Evolutionary conservation across 352 stramenopile genomes (phyloP).

Genomic region (Globisporangium heterothallicum): DNA sequence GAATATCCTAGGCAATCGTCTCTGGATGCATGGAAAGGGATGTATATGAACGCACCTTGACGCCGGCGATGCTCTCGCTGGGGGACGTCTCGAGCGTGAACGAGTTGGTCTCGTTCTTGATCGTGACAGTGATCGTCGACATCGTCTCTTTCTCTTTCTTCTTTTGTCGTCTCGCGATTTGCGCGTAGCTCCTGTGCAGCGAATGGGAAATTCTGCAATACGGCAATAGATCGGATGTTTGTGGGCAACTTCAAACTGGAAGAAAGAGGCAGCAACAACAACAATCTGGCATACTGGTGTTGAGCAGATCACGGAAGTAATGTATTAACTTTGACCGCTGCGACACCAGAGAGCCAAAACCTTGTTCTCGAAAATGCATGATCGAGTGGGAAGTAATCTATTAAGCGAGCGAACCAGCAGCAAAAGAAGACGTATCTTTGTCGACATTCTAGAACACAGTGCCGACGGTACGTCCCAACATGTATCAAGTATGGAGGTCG

Average conservation of each 20-base stretch:
- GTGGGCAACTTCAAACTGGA: neutral
- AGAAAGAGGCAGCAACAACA: no score
- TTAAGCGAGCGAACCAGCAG: no score
- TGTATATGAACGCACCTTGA: conserved; percentile 58
- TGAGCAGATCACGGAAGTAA: no score
- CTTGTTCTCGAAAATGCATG: no score
- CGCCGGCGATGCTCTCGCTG: conserved; percentile 66
- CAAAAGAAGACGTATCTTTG: neutral
- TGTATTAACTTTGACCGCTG: no score
- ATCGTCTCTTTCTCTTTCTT: neutral
- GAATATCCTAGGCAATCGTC: no score
- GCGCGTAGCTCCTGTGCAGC: neutral
- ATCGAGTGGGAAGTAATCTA: no score
- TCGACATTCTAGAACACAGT: conserved; percentile 1
- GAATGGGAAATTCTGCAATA: neutral
- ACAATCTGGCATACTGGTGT: no score
- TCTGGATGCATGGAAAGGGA: neutral
- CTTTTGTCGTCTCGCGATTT: neutral
- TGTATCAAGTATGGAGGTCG: neutral
- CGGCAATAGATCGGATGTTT: no score
- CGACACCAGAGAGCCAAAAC: no score
- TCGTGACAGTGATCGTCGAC: conserved; percentile 65
- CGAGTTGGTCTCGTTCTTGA: conserved; percentile 73
- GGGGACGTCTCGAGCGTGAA: conserved; percentile 67
- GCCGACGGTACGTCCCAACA: neutral